Base-by-base conservation (phyloP, 1,139 yeast species). In the Kurtzmaniella quercitrusa region DNA sequence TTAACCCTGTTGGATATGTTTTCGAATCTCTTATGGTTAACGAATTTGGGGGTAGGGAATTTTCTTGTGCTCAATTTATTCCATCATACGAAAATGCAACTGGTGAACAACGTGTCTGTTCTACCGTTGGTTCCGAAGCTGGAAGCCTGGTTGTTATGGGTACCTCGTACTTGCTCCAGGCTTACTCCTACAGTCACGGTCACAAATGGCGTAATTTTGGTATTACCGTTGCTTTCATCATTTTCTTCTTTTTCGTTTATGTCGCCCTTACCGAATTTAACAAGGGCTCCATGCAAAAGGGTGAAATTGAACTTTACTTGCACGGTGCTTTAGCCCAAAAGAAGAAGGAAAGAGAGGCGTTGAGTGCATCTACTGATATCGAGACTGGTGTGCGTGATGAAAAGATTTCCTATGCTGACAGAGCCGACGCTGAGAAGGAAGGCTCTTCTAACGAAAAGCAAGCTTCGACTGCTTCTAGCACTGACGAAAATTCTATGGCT, bases 171-270 rank as follows among this genome's bases (percentile, higher is more conserved):
- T 28, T 20, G 23, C 12, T 14, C 6, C 14, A 52, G 12, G 61
- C 81, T 2, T 82, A 63, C 57, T 50, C 57, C 9, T 88, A 84
- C 62, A 53, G 59, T 37, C 72, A 76, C 51, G 46, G 65, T 7
- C 89, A 88, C 60, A 78, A 79, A 56, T 88, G 96, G 96, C 80
- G 96, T 67, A 83, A 88, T 56, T 78, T 80, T 51, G 96, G 95
- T 57, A 82, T 88, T 51, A 65, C 76, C 36, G 45, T 82, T 46
- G 87, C 71, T 1, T 85, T 75, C 55, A 63, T 67, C 23, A 40
- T 80, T 22, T 73, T 82, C 60, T 82, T 84, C 63, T 65, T 83
- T 43, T 53, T 53, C 38, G 68, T 80, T 14, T 84, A 84, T 55
- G 61, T 88, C 54, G 38, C 69, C 7, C 72, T 81, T 48, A 78